Base-by-base conservation (phyloP, 257 asterid species). In the Craterostigma plantagineum region DNA sequence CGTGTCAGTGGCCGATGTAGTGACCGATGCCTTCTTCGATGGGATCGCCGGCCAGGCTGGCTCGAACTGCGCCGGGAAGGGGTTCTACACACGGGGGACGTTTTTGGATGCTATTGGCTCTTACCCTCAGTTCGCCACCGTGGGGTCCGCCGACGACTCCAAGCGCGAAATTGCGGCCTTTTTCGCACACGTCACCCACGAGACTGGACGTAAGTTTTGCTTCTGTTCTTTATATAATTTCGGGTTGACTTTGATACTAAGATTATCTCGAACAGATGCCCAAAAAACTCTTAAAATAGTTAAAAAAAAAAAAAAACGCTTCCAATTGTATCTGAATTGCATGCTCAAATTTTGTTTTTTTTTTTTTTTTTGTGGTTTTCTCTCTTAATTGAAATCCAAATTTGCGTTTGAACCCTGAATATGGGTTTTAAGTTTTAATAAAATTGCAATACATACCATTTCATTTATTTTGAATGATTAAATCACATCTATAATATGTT, bases 141-240 rank as follows among this genome's bases (percentile, higher is more conserved):
- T 16, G 7, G 46, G 46, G 4, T 4, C 11, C 18, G 2, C 27
- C n/a, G 46, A 42, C 10, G 46, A 42, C 18, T 42, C 46, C 3
- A 42, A 8, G 46, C 46, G 46, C 10, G 46, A 42, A 23, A 42
- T 42, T 14, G 46, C 46, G 0, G 46, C 46, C 4, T 42, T 42
- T 14, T 42, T 42, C n/a, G 46, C 46, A 4, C 46, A 42, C n/a
- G 46, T 42, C 2, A 42, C 46, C 11, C 46, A 42, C n/a, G 46
- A 42, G 46, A 42, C 46, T 16, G 46, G 46, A 42, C 27, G 46
- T 42, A 42, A 42, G 46, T 42, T 7, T 16, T 35, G 40, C 7
- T 35, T 35, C 11, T n/a, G 3, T 9, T 10, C 3, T n/a, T n/a
- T n/a, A 35, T 10, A 35, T 35, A 35, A 35, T 2, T 2, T 23